Conservation (phyloP, 345 rosid genomes). For the Aquilaria sinensis region DNA sequence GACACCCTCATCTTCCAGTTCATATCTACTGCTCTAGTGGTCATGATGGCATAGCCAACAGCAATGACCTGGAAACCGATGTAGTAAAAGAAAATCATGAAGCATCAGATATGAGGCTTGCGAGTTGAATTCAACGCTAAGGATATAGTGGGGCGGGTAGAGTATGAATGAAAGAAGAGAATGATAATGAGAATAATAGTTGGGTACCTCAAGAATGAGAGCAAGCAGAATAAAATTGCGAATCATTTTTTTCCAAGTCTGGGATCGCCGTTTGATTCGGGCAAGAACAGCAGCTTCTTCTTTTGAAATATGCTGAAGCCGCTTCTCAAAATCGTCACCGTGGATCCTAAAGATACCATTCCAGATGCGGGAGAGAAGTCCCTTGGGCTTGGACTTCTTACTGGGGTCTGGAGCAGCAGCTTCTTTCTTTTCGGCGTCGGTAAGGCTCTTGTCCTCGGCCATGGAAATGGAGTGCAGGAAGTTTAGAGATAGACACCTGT, state of each 20-base stretch:
- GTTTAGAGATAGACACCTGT: no score
- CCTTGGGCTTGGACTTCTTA: slow-evolving; percentile 43
- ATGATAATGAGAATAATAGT: neutral
- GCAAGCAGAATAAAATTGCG: slow-evolving; percentile 60
- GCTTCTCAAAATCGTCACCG: slow-evolving; percentile 88
- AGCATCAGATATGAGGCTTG: no score
- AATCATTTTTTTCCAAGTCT: slow-evolving; percentile 51
- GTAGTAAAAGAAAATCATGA: neutral
- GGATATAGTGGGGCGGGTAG: neutral
- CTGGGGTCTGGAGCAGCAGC: slow-evolving; percentile 14
- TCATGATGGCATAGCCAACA: slow-evolving; percentile 56
- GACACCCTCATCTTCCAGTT: slow-evolving; percentile 68
- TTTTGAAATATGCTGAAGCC: slow-evolving; percentile 67
- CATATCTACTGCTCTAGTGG: slow-evolving; percentile 53
- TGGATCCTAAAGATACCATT: slow-evolving; percentile 47
- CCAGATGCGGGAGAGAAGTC: slow-evolving; percentile 73
- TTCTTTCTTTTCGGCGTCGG: slow-evolving; percentile 28
- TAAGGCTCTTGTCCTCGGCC: slow-evolving; percentile 30
- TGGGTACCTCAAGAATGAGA: slow-evolving; percentile 67
- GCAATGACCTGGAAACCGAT: slow-evolving; percentile 48
- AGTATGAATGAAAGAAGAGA: neutral
- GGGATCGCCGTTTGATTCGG: slow-evolving; percentile 62
- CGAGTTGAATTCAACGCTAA: neutral
- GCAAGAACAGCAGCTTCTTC: slow-evolving; percentile 75
- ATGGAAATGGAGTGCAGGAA: slow-evolving; percentile 8